phyloP scores from a whole-genome alignment of 805 yeast species.

The Ogataea angusta region DNA sequence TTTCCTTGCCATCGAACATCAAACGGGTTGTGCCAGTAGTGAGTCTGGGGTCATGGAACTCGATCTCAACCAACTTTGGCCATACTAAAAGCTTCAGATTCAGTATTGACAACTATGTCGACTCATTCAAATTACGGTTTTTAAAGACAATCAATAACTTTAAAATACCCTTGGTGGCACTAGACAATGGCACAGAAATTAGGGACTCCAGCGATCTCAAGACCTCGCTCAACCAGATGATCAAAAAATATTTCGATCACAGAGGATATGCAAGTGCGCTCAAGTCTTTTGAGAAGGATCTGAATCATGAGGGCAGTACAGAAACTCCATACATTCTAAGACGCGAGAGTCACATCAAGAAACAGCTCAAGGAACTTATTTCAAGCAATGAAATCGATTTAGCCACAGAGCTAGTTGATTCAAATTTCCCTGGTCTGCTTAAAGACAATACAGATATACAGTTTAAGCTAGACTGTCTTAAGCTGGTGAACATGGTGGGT shows the following conservation, averaged over 20 bases:
- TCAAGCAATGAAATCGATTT: constrained; percentile 43
- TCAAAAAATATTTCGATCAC: constrained; percentile 52
- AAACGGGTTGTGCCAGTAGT: constrained; percentile 43
- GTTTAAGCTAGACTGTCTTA: constrained; percentile 43
- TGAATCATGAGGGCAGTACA: constrained; percentile 33
- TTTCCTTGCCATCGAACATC: constrained; percentile 37
- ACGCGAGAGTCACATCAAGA: constrained; percentile 35
- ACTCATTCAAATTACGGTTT: constrained; percentile 33
- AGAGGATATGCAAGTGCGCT: constrained; percentile 56
- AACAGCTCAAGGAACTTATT: constrained; percentile 41
- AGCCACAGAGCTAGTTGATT: constrained; percentile 37
- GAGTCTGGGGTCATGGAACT: constrained; percentile 42
- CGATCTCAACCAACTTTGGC: constrained; percentile 54
- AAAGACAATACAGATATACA: constrained; percentile 29
- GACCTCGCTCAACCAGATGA: constrained; percentile 18
- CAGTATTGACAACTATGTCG: constrained; percentile 47
- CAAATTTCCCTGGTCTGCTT: constrained; percentile 40
- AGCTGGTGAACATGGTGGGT: constrained; percentile 39
- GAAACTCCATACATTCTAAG: constrained; percentile 22
- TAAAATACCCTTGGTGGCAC: constrained; percentile 9
- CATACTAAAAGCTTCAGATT: constrained; percentile 41
- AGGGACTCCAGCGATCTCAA: constrained; percentile 20
- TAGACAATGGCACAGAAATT: constrained; percentile 9
- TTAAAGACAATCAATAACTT: constrained; percentile 19
- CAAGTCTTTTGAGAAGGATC: constrained; percentile 48